A percentile compares a stretch with the other conserved stretches of the same genome.
These are phyloP conservation scores for Cyberlindnera euphorbiae DNA, from an alignment of 805 yeast genomes.

Conservation along the genomic window DNA sequence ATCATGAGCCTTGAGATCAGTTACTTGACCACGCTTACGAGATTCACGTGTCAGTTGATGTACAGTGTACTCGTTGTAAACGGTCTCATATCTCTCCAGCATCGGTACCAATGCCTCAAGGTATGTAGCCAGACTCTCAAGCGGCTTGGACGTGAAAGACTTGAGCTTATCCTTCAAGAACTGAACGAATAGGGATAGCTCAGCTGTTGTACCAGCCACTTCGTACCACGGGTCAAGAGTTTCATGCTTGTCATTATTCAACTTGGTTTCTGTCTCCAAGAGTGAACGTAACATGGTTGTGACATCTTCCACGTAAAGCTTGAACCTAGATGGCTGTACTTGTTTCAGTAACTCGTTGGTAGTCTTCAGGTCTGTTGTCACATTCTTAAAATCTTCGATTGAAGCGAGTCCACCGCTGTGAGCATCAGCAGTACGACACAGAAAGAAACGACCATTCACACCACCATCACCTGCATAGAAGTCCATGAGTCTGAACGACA, in stretches of 20 bases:
- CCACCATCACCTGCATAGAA: slow-evolving; percentile 27
- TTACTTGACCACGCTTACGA: slow-evolving; percentile 16
- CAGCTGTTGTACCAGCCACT: slow-evolving; percentile 15
- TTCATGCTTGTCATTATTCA: not conserved
- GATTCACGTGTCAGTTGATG: slow-evolving; percentile 14
- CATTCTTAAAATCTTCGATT: slow-evolving; percentile 9
- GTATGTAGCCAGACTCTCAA: slow-evolving; percentile 12
- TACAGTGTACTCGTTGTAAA: slow-evolving; percentile 12
- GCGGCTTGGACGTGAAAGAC: slow-evolving; percentile 1
- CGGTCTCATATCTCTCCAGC: slow-evolving; percentile 17
- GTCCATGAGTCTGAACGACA: slow-evolving; percentile 22
- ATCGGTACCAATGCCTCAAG: slow-evolving; percentile 12
- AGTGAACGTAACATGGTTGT: slow-evolving; percentile 13
- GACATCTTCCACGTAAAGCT: slow-evolving; percentile 25
- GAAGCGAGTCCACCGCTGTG: slow-evolving; percentile 16
- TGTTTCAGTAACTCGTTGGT: slow-evolving; percentile 9
- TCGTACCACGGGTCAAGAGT: slow-evolving; percentile 27
- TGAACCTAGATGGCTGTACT: slow-evolving; percentile 24
- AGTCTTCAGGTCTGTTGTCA: slow-evolving; percentile 6
- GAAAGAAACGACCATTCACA: slow-evolving; percentile 21
- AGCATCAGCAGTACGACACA: slow-evolving; percentile 20
- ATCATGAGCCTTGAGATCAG: slow-evolving; percentile 17
- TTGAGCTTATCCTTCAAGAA: slow-evolving; percentile 9
- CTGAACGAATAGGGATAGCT: slow-evolving; percentile 13
- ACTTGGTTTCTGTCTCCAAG: not conserved